Evolutionary conservation across 2,329 filamentous ascomycete species (phyloP).

Genomic region (Pseudocercospora fijiensis): DNA sequence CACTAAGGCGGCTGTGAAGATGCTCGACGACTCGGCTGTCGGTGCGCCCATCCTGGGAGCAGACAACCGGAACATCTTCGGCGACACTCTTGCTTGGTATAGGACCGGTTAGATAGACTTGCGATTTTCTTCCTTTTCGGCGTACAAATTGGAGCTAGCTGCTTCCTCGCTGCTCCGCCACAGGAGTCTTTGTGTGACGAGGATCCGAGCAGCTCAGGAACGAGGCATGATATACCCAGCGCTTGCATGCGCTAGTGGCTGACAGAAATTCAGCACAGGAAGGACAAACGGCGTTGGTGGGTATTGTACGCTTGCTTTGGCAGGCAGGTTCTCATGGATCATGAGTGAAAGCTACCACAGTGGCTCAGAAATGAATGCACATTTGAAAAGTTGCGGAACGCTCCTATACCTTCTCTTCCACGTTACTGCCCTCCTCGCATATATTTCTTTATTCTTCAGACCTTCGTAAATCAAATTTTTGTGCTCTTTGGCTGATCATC

Average conservation of each 20-base stretch:
- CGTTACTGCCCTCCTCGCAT: not conserved
- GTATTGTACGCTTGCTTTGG: not conserved
- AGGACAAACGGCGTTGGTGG: not conserved
- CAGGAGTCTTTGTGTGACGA: not conserved
- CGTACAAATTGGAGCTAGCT: constrained; percentile 10
- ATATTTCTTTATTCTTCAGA: not conserved
- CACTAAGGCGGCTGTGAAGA: constrained; percentile 52
- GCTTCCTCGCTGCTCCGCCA: not conserved
- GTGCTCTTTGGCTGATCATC: not conserved
- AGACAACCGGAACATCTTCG: constrained; percentile 52
- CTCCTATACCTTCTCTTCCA: not conserved
- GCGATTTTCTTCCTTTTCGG: constrained; percentile 1
- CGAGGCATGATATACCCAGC: constrained; percentile 6
- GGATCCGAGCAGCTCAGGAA: not conserved
- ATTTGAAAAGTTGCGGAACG: not conserved
- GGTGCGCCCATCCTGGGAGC: constrained; percentile 40
- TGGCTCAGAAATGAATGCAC: constrained; percentile 2
- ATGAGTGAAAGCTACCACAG: not conserved
- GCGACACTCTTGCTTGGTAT: constrained; percentile 47
- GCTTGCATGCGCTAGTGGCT: constrained; percentile 3
- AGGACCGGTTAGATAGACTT: constrained; percentile 9
- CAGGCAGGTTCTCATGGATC: not conserved
- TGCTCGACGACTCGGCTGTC: constrained; percentile 45
- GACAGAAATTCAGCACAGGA: not conserved
- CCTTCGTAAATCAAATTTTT: not conserved